phyloP scores from a whole-genome alignment of 257 asterid genomes.

The Ilex aquifolium region DNA sequence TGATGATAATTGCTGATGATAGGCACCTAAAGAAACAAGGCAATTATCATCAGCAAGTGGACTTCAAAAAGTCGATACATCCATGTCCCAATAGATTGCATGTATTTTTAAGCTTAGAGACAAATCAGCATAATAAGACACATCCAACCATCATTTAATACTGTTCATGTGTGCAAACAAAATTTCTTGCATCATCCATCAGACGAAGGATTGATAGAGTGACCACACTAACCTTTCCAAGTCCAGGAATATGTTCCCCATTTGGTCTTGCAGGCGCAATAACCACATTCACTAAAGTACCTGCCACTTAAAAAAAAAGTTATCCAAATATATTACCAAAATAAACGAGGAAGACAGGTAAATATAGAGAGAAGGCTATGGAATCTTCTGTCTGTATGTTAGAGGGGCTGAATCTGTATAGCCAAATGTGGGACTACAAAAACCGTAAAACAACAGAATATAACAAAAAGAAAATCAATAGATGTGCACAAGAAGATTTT shows the following conservation, averaged over 20 bases:
- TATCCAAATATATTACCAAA: not conserved
- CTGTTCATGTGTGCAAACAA: not conserved
- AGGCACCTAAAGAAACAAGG: slow-evolving; percentile 32
- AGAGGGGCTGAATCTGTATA: too few relatives aligned
- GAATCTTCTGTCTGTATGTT: slow-evolving; percentile 8
- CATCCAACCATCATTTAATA: not conserved
- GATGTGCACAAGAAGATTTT: too few relatives aligned
- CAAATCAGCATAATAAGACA: not conserved
- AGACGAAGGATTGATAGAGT: not conserved
- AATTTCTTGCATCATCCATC: too few relatives aligned
- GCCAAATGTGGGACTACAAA: too few relatives aligned
- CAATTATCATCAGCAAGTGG: not conserved
- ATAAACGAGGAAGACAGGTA: not conserved
- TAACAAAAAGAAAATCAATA: slow-evolving; percentile 1
- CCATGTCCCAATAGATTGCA: too few relatives aligned
- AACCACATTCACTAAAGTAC: slow-evolving; percentile 62
- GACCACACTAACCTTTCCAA: slow-evolving; percentile 69
- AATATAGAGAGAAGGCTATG: slow-evolving; percentile 13
- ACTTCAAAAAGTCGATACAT: too few relatives aligned
- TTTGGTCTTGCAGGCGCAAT: slow-evolving; percentile 78
- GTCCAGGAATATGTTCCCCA: slow-evolving; percentile 72
- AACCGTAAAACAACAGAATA: slow-evolving; percentile 16
- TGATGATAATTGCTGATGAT: too few relatives aligned
- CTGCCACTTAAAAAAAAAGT: slow-evolving; percentile 28
- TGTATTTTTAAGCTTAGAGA: too few relatives aligned